Base-by-base conservation (phyloP, 208 protist species). In the Crithidia mellificae region DNA sequence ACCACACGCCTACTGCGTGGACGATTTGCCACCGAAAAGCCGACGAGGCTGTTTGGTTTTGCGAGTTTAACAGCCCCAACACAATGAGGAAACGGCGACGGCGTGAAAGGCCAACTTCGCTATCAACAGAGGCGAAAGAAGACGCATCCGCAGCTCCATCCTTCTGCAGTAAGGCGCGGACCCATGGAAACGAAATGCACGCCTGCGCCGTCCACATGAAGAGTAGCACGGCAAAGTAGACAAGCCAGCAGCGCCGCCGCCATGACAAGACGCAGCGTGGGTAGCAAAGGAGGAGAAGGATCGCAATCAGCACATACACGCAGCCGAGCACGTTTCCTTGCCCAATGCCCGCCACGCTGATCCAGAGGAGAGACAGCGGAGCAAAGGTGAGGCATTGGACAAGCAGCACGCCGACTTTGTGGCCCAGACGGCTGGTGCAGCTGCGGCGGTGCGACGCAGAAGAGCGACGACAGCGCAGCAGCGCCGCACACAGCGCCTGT, bases 191-290 rank as follows among this genome's bases (percentile, higher is more conserved):
- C 2, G 32, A 34, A 14, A 67, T 6, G 38, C 62, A 57, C 50
- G 50, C 47, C 17, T 70, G 70, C 38, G 66, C 29, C 25, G 63
- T 66, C 70, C 70, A 76, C 9, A 69, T 29, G 25, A 47, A 54
- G 46, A 69, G 56, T 17, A 76, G 46, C 22, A 49, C 6, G 15
- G 38, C 38, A 8, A 39, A 6, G 41, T 76, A 76, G 20, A 46
- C 30, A 1, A 53, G 29, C 70, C 70, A 76, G 20, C 29, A 52
- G 17, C 43, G 61, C 29, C 57, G 61, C 25, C 61, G 59, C 43
- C 32, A n/a, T 12, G 29, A 58, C 38, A 56, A 51, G 20, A 68
- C 63, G n/a, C 49, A 56, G 49, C 51, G 63, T 24, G 63, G 39
- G 38, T 56, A 68, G 49, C 25, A 30, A 12, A 70, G 39, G 15